A percentile compares a stretch with the other conserved stretches of the same genome.
These are phyloP conservation scores for Larix sibirica DNA, from an alignment of 83 land plant species.

Conservation along the genomic window DNA sequence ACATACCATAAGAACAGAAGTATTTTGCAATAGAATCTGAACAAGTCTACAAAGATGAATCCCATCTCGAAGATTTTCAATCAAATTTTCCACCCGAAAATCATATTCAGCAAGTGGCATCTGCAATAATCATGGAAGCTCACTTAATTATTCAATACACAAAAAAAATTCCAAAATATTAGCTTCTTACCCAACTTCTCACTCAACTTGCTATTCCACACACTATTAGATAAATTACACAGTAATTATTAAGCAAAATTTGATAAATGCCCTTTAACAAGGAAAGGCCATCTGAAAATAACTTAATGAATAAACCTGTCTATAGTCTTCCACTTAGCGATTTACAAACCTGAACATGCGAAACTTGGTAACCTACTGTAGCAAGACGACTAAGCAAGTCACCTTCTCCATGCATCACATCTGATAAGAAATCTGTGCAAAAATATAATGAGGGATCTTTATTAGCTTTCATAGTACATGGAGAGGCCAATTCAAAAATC, in stretches of 20 bases:
- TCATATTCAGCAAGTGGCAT: slow-evolving; percentile 69
- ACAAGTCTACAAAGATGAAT: slow-evolving; percentile 74
- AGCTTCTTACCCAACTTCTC: no score
- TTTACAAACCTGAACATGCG: slow-evolving; percentile 68
- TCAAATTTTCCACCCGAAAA: slow-evolving; percentile 59
- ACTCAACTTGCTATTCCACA: no score
- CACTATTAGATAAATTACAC: no score
- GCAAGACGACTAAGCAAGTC: slow-evolving; percentile 72
- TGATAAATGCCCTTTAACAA: no score
- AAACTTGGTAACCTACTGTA: slow-evolving; percentile 73
- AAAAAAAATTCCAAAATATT: background rate
- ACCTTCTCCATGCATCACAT: slow-evolving; percentile 96
- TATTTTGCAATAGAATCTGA: slow-evolving; percentile 66
- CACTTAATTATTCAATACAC: background rate
- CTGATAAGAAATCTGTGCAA: slow-evolving; percentile 63
- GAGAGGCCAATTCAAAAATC: background rate
- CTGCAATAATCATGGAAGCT: slow-evolving; percentile 25
- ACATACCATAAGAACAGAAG: slow-evolving; percentile 67
- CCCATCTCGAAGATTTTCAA: slow-evolving; percentile 86
- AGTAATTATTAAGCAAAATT: no score
- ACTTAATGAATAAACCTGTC: no score
- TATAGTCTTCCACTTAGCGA: no score
- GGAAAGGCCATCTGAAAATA: no score
- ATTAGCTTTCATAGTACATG: slow-evolving; percentile 7
- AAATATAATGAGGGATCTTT: slow-evolving; percentile 1